These are phyloP conservation scores for Aspergillus clavatus DNA, from an alignment of 2,329 filamentous ascomycete genomes.

Conservation along the genomic window DNA sequence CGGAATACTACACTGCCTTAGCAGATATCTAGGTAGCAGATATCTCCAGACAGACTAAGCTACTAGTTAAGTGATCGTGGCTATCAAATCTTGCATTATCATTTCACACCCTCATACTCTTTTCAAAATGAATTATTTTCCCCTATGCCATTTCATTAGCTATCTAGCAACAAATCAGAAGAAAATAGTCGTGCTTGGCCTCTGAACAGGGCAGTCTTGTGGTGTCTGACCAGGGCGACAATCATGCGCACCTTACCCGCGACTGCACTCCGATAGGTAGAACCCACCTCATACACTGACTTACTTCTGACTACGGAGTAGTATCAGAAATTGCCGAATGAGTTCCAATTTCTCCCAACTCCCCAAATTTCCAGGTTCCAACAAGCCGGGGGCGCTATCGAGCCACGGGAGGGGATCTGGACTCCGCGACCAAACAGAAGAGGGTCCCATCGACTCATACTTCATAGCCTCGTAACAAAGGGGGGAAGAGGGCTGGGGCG, in stretches of 20 bases:
- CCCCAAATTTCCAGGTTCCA: neutral
- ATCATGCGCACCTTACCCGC: neutral
- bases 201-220: neutral
- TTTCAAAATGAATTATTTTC: neutral
- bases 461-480: too few relatives aligned
- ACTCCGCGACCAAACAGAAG: too few relatives aligned
- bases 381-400: neutral
- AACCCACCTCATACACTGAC: neutral
- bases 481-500: too few relatives aligned
- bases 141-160: neutral
- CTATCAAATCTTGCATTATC: neutral
- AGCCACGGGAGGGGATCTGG: neutral
- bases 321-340: too few relatives aligned
- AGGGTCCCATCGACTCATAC: too few relatives aligned
- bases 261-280: neutral
- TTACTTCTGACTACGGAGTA: too few relatives aligned
- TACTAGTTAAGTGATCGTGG: too few relatives aligned
- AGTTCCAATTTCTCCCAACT: too few relatives aligned
- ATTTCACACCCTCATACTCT: neutral
- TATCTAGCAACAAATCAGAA: neutral
- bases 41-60: too few relatives aligned
- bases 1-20: too few relatives aligned
- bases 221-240: neutral
- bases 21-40: too few relatives aligned
- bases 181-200: neutral